Percentiles rank a stretch among this genome's conserved stretches.
These are phyloP conservation scores for Naegleria fowleri DNA, from an alignment of 208 protist genomes.

Conservation along the genomic window DNA sequence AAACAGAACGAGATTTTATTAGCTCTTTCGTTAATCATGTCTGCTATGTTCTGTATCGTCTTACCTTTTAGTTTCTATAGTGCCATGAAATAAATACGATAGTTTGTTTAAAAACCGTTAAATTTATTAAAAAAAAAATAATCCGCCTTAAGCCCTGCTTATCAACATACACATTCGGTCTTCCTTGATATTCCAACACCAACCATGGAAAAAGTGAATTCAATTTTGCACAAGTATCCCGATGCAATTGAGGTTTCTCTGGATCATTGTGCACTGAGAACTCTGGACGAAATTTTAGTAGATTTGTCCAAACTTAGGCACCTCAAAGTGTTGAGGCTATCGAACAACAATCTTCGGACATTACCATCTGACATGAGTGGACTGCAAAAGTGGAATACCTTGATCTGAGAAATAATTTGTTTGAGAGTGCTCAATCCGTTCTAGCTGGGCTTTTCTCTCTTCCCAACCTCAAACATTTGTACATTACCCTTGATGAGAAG, in stretches of 20 bases:
- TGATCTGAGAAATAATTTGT: constrained; percentile 1
- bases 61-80: background rate
- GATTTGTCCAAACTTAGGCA: background rate
- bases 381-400: constrained; percentile 4
- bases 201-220: constrained; percentile 3
- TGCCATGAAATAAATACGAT: too few relatives aligned
- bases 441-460: constrained; percentile 53
- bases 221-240: constrained; percentile 3
- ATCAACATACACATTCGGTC: too few relatives aligned
- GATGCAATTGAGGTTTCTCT: constrained; percentile 7
- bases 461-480: constrained; percentile 48
- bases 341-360: background rate
- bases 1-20: background rate
- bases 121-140: too few relatives aligned
- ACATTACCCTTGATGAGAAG: constrained; percentile 53
- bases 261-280: background rate
- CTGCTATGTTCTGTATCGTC: background rate
- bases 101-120: too few relatives aligned
- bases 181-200: background rate
- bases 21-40: background rate
- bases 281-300: background rate
- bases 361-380: constrained; percentile 6
- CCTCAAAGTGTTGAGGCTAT: background rate
- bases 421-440: background rate
- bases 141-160: too few relatives aligned